phyloP scores from a whole-genome alignment of 805 yeast genomes.

The Tetrapisispora fleetii region DNA sequence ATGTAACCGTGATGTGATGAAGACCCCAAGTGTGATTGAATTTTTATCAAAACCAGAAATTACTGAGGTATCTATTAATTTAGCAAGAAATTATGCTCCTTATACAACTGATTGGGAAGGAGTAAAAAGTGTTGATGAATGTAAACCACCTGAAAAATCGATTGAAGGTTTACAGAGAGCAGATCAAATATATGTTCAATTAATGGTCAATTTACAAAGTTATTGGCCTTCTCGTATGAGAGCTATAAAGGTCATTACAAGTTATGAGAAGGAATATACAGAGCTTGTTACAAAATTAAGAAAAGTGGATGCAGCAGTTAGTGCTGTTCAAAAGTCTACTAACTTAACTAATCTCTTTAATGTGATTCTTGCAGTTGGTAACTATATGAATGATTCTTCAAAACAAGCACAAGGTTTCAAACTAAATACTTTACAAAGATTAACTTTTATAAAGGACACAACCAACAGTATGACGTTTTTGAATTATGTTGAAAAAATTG shows the following conservation, averaged over 20 bases:
- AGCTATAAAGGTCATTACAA: slow-evolving; percentile 60
- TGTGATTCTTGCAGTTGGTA: slow-evolving; percentile 84
- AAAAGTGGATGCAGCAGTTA: slow-evolving; percentile 63
- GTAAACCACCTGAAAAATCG: slow-evolving; percentile 52
- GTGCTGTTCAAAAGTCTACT: slow-evolving; percentile 53
- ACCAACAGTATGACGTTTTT: slow-evolving; percentile 79
- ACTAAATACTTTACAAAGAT: slow-evolving; percentile 77
- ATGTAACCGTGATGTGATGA: slow-evolving; percentile 65
- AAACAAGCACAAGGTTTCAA: slow-evolving; percentile 92
- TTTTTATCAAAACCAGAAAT: slow-evolving; percentile 71
- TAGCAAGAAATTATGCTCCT: slow-evolving; percentile 68
- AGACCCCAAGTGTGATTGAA: slow-evolving; percentile 67
- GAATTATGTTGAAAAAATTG: slow-evolving; percentile 82
- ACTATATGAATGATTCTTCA: slow-evolving; percentile 88
- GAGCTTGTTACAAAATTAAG: slow-evolving; percentile 61
- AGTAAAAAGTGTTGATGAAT: slow-evolving; percentile 31
- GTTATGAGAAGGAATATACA: slow-evolving; percentile 68
- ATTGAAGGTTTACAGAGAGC: slow-evolving; percentile 74
- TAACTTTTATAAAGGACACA: slow-evolving; percentile 84
- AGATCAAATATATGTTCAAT: slow-evolving; percentile 73
- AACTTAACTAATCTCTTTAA: slow-evolving; percentile 66
- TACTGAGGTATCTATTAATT: slow-evolving; percentile 59
- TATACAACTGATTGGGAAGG: slow-evolving; percentile 64
- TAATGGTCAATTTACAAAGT: slow-evolving; percentile 71
- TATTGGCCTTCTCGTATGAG: slow-evolving; percentile 92